A percentile compares a stretch with the other conserved stretches of the same genome.
phyloP scores from a whole-genome alignment of 805 yeast species.

The Candida golubevii region DNA sequence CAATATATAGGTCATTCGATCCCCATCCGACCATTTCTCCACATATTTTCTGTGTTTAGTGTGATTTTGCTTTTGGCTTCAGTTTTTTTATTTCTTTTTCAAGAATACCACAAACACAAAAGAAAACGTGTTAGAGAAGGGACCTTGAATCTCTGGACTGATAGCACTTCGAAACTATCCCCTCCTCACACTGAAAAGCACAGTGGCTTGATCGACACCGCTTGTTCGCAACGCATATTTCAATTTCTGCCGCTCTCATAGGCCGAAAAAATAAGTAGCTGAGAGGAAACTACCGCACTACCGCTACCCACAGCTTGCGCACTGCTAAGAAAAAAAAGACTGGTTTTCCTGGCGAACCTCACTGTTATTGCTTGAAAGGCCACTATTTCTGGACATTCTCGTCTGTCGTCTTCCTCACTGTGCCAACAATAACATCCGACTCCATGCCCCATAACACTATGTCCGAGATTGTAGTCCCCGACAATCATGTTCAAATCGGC shows the following conservation, averaged over 20 bases:
- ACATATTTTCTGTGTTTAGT: too few relatives aligned
- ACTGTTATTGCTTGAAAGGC: too few relatives aligned
- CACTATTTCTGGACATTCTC: conserved; percentile 1
- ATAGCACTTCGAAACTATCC: too few relatives aligned
- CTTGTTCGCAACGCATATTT: neutral
- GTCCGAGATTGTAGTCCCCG: conserved; percentile 22
- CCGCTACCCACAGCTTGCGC: conserved; percentile 5
- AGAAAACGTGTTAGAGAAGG: too few relatives aligned
- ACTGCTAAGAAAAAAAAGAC: neutral
- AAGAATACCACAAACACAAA: too few relatives aligned
- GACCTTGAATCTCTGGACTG: too few relatives aligned
- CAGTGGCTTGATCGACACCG: neutral
- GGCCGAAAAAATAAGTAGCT: conserved; percentile 7
- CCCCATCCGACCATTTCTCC: too few relatives aligned
- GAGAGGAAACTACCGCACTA: neutral
- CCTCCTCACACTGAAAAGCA: too few relatives aligned
- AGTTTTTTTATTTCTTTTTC: too few relatives aligned
- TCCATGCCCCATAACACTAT: conserved; percentile 20
- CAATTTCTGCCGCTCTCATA: conserved; percentile 11
- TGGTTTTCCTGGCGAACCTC: too few relatives aligned
- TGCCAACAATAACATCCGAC: neutral
- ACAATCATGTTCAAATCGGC: conserved; percentile 55
- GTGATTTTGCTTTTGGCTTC: too few relatives aligned
- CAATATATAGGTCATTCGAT: too few relatives aligned
- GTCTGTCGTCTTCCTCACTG: conserved; percentile 1